Percentiles rank a stretch among this genome's conserved stretches.
Evolutionary conservation across 129 eudicot species (phyloP).

Genomic region (Scalesia atractyloides): DNA sequence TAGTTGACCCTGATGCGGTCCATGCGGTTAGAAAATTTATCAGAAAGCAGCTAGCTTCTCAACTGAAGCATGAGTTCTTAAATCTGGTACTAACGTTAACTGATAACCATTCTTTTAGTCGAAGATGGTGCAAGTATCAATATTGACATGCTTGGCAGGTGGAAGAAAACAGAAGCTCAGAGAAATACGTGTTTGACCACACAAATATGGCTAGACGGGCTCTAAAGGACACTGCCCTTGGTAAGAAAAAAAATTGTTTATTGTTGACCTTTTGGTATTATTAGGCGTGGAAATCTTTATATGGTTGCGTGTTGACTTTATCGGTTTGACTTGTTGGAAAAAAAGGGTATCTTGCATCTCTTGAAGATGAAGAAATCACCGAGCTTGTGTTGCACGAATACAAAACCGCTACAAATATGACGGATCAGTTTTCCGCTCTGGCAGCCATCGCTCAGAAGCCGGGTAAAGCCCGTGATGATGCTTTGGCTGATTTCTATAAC

Average conservation of each 20-base stretch:
- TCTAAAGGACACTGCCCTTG: constrained; percentile 78
- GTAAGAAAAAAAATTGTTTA: constrained; percentile 29
- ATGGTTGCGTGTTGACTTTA: not conserved
- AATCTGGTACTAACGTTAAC: constrained; percentile 44
- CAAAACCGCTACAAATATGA: constrained; percentile 82
- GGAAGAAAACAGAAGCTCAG: constrained; percentile 68
- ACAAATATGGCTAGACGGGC: constrained; percentile 89
- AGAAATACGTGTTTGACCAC: constrained; percentile 60
- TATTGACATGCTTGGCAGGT: constrained; percentile 48
- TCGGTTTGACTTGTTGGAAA: constrained; percentile 23
- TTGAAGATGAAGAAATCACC: constrained; percentile 60
- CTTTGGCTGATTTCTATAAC: constrained; percentile 80
- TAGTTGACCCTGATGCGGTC: constrained; percentile 99
- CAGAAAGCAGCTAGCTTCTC: constrained; percentile 80
- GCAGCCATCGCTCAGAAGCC: constrained; percentile 86
- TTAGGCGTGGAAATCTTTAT: not conserved
- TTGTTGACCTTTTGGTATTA: not conserved
- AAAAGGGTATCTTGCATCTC: constrained; percentile 84
- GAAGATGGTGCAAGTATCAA: constrained; percentile 5
- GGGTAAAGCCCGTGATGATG: constrained; percentile 70
- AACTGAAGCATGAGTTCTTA: constrained; percentile 63
- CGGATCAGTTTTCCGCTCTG: constrained; percentile 89
- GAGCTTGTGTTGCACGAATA: constrained; percentile 85
- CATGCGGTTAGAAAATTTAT: constrained; percentile 85
- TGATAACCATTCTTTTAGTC: not conserved